Evolutionary conservation across 306 rosid genomes (phyloP), one percentile per base, ranked within the genome.

Genomic region (Begonia masoniana): DNA sequence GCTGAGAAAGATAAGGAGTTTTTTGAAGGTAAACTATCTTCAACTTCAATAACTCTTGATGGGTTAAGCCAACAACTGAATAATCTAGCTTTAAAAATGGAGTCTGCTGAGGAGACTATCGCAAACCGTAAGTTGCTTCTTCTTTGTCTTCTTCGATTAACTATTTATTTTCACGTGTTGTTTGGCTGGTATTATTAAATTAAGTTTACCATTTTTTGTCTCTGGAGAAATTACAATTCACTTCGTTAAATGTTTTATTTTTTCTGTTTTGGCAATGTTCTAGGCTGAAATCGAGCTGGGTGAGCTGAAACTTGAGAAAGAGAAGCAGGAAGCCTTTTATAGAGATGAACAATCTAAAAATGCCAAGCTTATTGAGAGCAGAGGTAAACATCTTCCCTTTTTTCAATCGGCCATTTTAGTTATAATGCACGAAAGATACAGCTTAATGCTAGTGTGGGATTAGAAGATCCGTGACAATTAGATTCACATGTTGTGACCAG

Each of bases 1-100:
- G 99, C 92, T 31, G 94, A 86, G 66, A 80, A 69, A 75, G 95
- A 85, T 62, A 82, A 76, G 74, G 77, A 81, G 65, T 60, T 51
- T 19, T 79, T 83, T 73, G 86, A 83, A 79, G 74, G 63, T 36
- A 83, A 83, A 66, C 69, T 91, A 61, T 81, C 86, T 31, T 67
- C 72, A 12, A 77, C 76, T 75, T 77, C 79, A 54, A 62, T 66
- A 43, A 66, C 75, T 71, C 73, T 91, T 63, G 88, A 81, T 70
- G 67, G 71, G 67, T 74, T 91, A 79, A 83, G 67, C 62, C 74
- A 83, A 61, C 83, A 71, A 65, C 81, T 85, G 94, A 76, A 70
- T 41, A 82, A 55, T 57, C 64, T 85, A 52, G 75, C 88, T 48
- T 55, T 83, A 62, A 85, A 83, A 64, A 62, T 91, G 53, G 82